phyloP scores from a whole-genome alignment of 192 early-diverging fungal genomes.

The Lobosporangium transversale region DNA sequence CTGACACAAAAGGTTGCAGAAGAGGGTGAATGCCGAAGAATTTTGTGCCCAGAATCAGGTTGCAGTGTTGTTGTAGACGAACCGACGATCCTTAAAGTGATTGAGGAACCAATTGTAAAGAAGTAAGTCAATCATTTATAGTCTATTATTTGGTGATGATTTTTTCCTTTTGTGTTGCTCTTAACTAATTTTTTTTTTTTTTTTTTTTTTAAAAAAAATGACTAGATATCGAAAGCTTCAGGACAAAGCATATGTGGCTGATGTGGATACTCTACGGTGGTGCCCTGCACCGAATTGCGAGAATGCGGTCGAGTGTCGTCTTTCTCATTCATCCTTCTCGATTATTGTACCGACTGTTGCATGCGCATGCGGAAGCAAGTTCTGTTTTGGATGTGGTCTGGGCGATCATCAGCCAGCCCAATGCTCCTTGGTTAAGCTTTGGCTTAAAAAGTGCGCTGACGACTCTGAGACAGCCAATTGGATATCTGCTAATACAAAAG shows the following conservation, averaged over 20 bases:
- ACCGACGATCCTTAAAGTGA: conserved; percentile 73
- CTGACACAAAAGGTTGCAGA: conserved; percentile 84
- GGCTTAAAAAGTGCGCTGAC: conserved; percentile 96
- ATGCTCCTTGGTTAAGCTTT: conserved; percentile 84
- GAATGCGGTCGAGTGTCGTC: conserved; percentile 91
- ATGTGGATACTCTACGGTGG: conserved; percentile 83
- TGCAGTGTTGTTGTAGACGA: conserved; percentile 90
- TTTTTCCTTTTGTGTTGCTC: too few relatives aligned
- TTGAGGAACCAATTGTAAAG: conserved; percentile 59
- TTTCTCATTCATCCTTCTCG: conserved; percentile 69
- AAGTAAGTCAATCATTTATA: conserved; percentile 73
- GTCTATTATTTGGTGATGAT: too few relatives aligned
- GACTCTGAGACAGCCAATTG: conserved; percentile 98
- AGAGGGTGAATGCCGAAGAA: conserved; percentile 89
- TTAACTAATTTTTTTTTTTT: too few relatives aligned
- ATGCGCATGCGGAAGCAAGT: conserved; percentile 80
- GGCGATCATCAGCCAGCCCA: conserved; percentile 89
- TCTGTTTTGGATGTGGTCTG: conserved; percentile 94
- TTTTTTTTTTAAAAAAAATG: too few relatives aligned
- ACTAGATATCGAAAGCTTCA: conserved; percentile 77
- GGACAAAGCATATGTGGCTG: conserved; percentile 92
- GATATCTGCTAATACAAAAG: conserved; percentile 94
- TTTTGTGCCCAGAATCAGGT: conserved; percentile 80
- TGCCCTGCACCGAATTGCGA: conserved; percentile 97
- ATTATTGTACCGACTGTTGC: conserved; percentile 85